A percentile compares a stretch with the other conserved stretches of the same genome.
Evolutionary conservation across 805 yeast species (phyloP).

Genomic region (Yarrowia sp.): DNA sequence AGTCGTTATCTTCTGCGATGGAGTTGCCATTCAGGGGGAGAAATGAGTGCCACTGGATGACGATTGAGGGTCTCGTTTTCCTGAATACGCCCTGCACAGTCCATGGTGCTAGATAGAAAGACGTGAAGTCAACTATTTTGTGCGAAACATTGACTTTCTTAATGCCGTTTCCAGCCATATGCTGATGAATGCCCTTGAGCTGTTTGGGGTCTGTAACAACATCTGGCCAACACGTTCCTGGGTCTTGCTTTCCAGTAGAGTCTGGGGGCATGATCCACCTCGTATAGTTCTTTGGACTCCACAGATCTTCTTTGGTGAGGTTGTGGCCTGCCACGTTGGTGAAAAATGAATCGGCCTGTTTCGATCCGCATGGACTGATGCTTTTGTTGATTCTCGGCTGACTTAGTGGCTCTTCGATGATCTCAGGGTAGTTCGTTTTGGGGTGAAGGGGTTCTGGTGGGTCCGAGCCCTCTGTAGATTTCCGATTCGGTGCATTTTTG

Average conservation of each 20-base stretch:
- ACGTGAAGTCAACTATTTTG: not conserved
- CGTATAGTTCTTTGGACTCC: not conserved
- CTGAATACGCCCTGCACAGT: not conserved
- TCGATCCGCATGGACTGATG: not conserved
- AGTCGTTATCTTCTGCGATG: not conserved
- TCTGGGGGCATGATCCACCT: constrained; percentile 1
- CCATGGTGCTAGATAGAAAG: not conserved
- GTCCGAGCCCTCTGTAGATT: not conserved
- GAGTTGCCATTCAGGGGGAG: not conserved
- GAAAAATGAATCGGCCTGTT: not conserved
- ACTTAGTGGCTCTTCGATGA: not conserved
- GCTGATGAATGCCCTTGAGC: not conserved
- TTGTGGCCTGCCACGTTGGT: not conserved
- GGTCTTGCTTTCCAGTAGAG: not conserved
- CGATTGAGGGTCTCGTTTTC: not conserved
- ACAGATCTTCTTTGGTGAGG: not conserved
- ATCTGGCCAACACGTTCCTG: not conserved
- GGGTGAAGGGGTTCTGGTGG: not conserved
- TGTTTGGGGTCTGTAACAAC: not conserved
- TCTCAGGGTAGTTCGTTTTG: not conserved
- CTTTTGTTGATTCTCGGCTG: not conserved
- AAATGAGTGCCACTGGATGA: not conserved
- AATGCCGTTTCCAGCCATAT: not conserved
- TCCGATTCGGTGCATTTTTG: not conserved
- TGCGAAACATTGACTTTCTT: not conserved